These are phyloP conservation scores for thale cress (Arabidopsis thaliana) DNA, from an alignment of 345 rosid genomes.

Conservation along the genomic window DNA sequence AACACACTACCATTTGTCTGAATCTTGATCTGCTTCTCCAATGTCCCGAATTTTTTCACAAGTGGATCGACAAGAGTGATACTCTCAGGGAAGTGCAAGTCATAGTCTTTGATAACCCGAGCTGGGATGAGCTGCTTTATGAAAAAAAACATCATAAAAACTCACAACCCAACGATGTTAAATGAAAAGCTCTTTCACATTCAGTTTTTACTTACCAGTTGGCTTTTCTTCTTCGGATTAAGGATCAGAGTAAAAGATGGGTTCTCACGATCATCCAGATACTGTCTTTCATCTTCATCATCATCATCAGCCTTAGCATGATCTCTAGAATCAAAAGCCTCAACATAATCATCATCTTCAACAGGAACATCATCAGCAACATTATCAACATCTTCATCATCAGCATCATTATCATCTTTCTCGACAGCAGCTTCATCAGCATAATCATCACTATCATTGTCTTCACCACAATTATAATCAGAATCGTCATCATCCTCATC, in stretches of 20 bases:
- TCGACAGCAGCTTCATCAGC: not conserved
- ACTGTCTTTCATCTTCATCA: conserved; percentile 11
- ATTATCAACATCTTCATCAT: not conserved
- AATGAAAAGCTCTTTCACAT: not conserved
- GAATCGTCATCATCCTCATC: conserved; percentile 5
- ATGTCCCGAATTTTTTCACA: not conserved
- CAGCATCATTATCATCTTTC: not conserved
- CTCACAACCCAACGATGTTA: not conserved
- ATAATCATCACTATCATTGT: not conserved
- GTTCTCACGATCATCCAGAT: conserved; percentile 14
- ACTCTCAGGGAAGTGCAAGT: conserved; percentile 25
- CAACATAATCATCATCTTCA: conserved; percentile 5
- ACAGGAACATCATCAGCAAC: not conserved
- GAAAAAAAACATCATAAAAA: conserved; percentile 6
- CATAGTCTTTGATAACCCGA: conserved; percentile 22
- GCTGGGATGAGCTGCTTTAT: conserved; percentile 31
- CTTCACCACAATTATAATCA: not conserved
- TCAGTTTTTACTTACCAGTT: conserved; percentile 19
- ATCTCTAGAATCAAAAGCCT: not conserved
- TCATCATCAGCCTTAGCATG: not conserved
- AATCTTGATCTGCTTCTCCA: conserved; percentile 22
- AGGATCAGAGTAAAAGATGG: not conserved
- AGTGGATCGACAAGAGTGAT: conserved; percentile 22
- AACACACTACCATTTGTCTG: conserved; percentile 18
- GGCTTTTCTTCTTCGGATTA: conserved; percentile 35